These are phyloP conservation scores for Oidium heveae DNA, from an alignment of 2,329 filamentous ascomycete genomes.

Conservation along the genomic window DNA sequence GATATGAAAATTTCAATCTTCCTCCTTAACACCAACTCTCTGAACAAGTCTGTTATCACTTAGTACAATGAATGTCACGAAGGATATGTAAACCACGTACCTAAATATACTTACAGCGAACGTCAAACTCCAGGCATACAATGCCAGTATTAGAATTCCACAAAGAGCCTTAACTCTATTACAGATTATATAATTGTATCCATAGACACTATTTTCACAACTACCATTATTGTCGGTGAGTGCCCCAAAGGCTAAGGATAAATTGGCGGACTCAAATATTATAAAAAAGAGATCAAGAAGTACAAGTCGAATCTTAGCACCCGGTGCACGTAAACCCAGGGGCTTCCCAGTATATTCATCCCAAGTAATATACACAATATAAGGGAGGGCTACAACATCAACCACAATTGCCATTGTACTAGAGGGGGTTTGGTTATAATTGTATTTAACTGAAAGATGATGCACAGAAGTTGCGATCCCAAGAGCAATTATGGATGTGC, in stretches of 20 bases:
- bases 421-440: constrained; percentile 39
- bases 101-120: constrained; percentile 69
- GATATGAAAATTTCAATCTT: constrained; percentile 9
- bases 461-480: constrained; percentile 56
- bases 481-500: constrained; percentile 61
- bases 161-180: constrained; percentile 44
- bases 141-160: constrained; percentile 52
- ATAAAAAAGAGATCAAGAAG: constrained; percentile 90
- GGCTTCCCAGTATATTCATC: constrained; percentile 94
- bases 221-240: constrained; percentile 36
- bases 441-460: constrained; percentile 18
- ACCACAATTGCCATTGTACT: constrained; percentile 75
- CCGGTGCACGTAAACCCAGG: constrained; percentile 58
- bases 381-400: constrained; percentile 68
- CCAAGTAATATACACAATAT: constrained; percentile 80
- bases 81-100: constrained; percentile 14
- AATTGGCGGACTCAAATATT: constrained; percentile 85
- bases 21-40: constrained; percentile 29
- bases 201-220: constrained; percentile 21
- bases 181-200: constrained; percentile 25
- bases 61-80: constrained; percentile 7
- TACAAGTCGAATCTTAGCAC: constrained; percentile 70
- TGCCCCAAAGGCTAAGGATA: constrained; percentile 70
- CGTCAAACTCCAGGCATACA: constrained; percentile 75
- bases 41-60: constrained; percentile 24